These are phyloP conservation scores for Melaleuca quinquenervia DNA, from an alignment of 345 rosid genomes.

Conservation along the genomic window DNA sequence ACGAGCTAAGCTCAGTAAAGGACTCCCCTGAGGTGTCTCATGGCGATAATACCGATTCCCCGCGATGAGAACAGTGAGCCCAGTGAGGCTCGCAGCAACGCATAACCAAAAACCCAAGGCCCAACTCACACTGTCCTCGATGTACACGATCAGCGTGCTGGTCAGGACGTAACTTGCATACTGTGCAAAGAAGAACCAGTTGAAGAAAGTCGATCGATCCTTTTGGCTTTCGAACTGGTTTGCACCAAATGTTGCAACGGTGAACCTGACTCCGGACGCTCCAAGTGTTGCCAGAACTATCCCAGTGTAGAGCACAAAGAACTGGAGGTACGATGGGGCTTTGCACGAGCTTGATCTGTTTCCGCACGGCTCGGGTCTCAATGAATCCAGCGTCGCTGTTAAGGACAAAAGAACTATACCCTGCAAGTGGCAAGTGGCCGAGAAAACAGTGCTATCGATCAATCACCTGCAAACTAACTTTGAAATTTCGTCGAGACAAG, in stretches of 20 bases:
- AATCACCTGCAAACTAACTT: background rate
- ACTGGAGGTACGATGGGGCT: conserved; percentile 2
- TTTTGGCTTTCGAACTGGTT: conserved; percentile 3
- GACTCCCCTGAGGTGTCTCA: conserved; percentile 12
- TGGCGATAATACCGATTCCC: conserved; percentile 4
- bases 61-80: background rate
- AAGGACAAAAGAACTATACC: conserved; percentile 1
- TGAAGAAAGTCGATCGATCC: conserved; percentile 3
- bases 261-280: conserved; percentile 2
- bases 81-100: conserved; percentile 1
- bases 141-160: conserved; percentile 6
- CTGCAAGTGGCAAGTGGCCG: background rate
- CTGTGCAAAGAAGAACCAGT: conserved; percentile 6
- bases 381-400: conserved; percentile 4
- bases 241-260: conserved; percentile 7
- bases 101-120: conserved; percentile 7
- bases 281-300: conserved; percentile 4
- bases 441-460: background rate
- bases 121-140: conserved; percentile 17
- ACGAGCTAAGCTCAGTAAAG: conserved; percentile 1
- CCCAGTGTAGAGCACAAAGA: conserved; percentile 1
- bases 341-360: background rate
- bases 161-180: background rate
- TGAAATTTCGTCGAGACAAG: background rate
- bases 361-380: conserved; percentile 5